These are phyloP conservation scores for Penicillium concentricum DNA, from an alignment of 2,329 filamentous ascomycete species.

Conservation along the genomic window DNA sequence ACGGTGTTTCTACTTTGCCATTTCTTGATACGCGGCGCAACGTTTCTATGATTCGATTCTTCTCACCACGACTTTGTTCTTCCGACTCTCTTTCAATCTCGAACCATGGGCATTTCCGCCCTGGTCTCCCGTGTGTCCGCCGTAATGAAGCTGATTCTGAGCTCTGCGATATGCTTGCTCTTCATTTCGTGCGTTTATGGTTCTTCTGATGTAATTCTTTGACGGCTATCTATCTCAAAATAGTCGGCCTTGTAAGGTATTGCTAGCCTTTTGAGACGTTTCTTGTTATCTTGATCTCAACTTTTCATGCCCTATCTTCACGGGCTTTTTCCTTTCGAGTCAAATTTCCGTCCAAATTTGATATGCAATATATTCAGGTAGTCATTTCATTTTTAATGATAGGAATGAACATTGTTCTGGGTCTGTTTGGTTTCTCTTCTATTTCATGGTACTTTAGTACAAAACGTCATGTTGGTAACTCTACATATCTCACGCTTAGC, in stretches of 20 bases:
- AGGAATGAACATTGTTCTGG: neutral
- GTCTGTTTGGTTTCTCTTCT: neutral
- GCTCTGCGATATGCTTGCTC: neutral
- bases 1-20: constrained; percentile 22
- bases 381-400: neutral
- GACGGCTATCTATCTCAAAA: neutral
- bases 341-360: neutral
- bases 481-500: neutral
- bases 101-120: neutral
- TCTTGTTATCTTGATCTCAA: neutral
- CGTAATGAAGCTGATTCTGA: neutral
- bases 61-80: constrained; percentile 1
- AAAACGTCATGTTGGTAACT: neutral
- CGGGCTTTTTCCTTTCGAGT: neutral
- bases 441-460: neutral
- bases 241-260: constrained; percentile 7
- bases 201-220: constrained; percentile 19
- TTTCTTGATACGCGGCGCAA: constrained; percentile 11
- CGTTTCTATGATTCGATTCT: constrained; percentile 10
- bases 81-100: constrained; percentile 5
- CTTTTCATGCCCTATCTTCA: neutral
- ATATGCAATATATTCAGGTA: neutral
- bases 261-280: neutral
- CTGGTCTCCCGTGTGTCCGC: neutral
- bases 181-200: neutral